Conservation (phyloP, 1,284 basidiomycete genomes). For the Vanrija sp. region DNA sequence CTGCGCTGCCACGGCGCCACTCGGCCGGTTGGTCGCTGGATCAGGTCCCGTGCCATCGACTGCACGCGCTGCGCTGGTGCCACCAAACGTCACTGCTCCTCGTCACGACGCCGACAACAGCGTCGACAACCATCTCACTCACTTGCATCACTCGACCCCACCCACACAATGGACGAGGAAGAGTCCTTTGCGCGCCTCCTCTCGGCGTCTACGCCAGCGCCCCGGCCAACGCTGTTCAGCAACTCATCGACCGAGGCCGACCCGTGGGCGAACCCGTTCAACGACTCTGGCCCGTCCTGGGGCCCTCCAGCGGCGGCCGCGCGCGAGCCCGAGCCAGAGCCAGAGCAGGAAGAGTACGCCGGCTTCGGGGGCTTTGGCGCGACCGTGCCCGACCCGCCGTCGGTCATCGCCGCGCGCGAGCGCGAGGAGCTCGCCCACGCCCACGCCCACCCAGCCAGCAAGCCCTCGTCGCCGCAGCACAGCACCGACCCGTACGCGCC, state of each 20-base stretch:
- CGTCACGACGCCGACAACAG: neutral
- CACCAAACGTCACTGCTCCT: too few species aligned
- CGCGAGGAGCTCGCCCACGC: constrained; percentile 16
- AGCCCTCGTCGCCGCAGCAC: too few species aligned
- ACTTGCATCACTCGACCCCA: constrained; percentile 9
- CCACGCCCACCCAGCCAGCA: neutral
- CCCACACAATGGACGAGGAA: constrained; percentile 41
- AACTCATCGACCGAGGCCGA: constrained; percentile 21
- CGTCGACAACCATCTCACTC: neutral
- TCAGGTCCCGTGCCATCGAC: too few species aligned
- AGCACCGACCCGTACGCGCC: constrained; percentile 3
- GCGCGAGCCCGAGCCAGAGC: neutral
- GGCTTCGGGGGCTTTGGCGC: neutral
- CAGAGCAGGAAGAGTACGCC: neutral
- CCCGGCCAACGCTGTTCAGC: constrained; percentile 27
- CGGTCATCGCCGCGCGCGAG: constrained; percentile 42
- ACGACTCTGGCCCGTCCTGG: constrained; percentile 5
- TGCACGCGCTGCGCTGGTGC: too few species aligned
- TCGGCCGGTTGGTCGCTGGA: too few species aligned
- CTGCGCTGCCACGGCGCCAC: too few species aligned
- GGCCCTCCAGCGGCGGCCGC: neutral
- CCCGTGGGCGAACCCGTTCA: constrained; percentile 49
- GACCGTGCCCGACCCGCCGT: constrained; percentile 32
- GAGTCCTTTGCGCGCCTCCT: constrained; percentile 40
- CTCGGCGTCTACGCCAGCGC: constrained; percentile 30